A percentile compares a stretch with the other conserved stretches of the same genome.
Evolutionary conservation across 23 red algal genomes (phyloP).

Genomic region (Chondrus crispus): DNA sequence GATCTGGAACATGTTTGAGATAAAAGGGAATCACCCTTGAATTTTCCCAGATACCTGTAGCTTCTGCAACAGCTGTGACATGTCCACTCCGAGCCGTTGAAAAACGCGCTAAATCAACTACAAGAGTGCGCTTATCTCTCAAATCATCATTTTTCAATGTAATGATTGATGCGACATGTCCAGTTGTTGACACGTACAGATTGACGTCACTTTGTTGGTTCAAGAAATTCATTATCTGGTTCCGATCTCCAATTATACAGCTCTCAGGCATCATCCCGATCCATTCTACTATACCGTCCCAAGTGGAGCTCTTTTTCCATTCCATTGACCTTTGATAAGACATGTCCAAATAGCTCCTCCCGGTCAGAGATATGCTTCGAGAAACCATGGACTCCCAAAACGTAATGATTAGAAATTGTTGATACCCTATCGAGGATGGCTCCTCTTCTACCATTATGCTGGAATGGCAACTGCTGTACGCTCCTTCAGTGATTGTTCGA

Average conservation of each 20-base stretch:
- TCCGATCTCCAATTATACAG: neutral
- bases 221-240: neutral
- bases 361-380: neutral
- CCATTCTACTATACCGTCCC: conserved; percentile 10
- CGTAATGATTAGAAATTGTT: neutral
- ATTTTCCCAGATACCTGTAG: neutral
- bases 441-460: neutral
- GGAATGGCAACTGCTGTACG: neutral
- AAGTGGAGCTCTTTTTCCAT: neutral
- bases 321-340: neutral
- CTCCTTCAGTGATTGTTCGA: conserved; percentile 8
- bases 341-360: conserved; percentile 26
- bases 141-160: neutral
- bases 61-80: neutral
- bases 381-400: conserved; percentile 19
- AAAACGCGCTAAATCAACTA: neutral
- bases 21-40: neutral
- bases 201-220: neutral
- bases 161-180: conserved; percentile 17
- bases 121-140: neutral
- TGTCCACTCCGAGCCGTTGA: neutral
- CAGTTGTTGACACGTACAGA: neutral
- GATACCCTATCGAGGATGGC: neutral
- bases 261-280: neutral
- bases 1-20: neutral